A percentile compares a stretch with the other conserved stretches of the same genome.
phyloP scores from a whole-genome alignment of 345 rosid species.

The Rhizophora mangle region DNA sequence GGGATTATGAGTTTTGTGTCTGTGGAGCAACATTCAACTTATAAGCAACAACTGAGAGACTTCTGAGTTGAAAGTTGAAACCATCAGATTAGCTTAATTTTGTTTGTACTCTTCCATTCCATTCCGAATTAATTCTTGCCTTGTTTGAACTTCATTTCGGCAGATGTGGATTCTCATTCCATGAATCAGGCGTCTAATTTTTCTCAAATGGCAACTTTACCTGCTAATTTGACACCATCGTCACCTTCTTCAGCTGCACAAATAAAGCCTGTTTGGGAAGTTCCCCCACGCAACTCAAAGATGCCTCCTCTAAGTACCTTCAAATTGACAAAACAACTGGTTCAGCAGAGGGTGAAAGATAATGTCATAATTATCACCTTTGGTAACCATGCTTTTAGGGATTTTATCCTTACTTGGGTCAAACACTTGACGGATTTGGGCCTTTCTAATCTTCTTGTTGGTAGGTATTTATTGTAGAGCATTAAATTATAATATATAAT shows the following conservation, averaged over 20 bases:
- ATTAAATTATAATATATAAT: no score
- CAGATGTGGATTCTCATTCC: slow-evolving; percentile 35
- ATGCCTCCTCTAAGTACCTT: slow-evolving; percentile 80
- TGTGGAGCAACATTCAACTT: no score
- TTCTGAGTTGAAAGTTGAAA: no score
- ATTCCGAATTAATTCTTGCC: background rate
- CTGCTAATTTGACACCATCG: slow-evolving; percentile 22
- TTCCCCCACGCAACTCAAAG: slow-evolving; percentile 54
- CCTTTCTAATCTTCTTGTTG: slow-evolving; percentile 79
- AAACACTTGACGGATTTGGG: slow-evolving; percentile 84
- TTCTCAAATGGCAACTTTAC: slow-evolving; percentile 34
- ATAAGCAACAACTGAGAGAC: no score
- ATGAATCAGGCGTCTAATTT: slow-evolving; percentile 29
- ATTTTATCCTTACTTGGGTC: slow-evolving; percentile 96
- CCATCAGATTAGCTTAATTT: background rate
- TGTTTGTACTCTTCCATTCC: no score
- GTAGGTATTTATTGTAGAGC: slow-evolving; percentile 34
- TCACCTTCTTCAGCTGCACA: slow-evolving; percentile 28
- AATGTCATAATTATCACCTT: slow-evolving; percentile 81
- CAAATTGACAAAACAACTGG: slow-evolving; percentile 62
- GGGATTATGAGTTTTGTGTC: no score
- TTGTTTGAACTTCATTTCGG: slow-evolving; percentile 17
- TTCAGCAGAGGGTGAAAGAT: slow-evolving; percentile 63
- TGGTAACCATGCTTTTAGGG: slow-evolving; percentile 95
- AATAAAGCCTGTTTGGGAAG: slow-evolving; percentile 64